Percentiles rank a stretch among this genome's conserved stretches.
phyloP scores from a whole-genome alignment of 768 basidiomycete genomes.

The Kwoniella shandongensis region DNA sequence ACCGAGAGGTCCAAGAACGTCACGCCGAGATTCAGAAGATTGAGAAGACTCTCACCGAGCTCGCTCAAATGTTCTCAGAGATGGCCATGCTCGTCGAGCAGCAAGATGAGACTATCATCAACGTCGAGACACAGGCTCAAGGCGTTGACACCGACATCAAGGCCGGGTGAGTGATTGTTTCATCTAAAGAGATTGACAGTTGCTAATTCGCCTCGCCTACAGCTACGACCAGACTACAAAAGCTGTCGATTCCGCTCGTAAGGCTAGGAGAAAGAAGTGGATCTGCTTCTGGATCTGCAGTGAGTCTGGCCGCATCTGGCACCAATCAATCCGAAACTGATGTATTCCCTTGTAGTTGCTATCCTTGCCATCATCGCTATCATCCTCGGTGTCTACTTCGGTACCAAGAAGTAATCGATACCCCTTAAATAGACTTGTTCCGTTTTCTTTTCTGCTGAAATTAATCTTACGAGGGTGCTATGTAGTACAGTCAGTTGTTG shows the following conservation, averaged over 20 bases:
- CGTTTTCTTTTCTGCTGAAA: too few relatives aligned
- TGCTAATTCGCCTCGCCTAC: constrained; percentile 4
- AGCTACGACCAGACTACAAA: constrained; percentile 81
- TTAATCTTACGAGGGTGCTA: too few relatives aligned
- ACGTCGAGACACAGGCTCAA: constrained; percentile 64
- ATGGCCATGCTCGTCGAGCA: constrained; percentile 76
- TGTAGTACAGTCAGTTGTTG: too few relatives aligned
- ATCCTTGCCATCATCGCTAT: constrained; percentile 37
- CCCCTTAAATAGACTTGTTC: background rate
- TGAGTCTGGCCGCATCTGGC: constrained; percentile 22
- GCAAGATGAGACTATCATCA: constrained; percentile 72
- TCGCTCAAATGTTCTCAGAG: constrained; percentile 87
- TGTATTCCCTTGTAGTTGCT: constrained; percentile 20
- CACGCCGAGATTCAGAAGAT: constrained; percentile 82
- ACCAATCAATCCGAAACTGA: constrained; percentile 1
- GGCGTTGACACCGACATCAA: constrained; percentile 69
- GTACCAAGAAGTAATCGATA: constrained; percentile 17
- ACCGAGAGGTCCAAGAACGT: constrained; percentile 82
- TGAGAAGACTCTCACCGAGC: constrained; percentile 81
- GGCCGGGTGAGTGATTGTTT: constrained; percentile 61
- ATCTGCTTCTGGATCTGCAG: constrained; percentile 70
- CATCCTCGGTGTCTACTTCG: constrained; percentile 40
- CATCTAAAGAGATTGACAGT: background rate
- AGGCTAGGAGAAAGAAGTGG: constrained; percentile 94
- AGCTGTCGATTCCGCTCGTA: constrained; percentile 79